Percentiles rank a stretch among this genome's conserved stretches.
Evolutionary conservation across 306 rosid species (phyloP).

Genomic region (Bauhinia variegata): DNA sequence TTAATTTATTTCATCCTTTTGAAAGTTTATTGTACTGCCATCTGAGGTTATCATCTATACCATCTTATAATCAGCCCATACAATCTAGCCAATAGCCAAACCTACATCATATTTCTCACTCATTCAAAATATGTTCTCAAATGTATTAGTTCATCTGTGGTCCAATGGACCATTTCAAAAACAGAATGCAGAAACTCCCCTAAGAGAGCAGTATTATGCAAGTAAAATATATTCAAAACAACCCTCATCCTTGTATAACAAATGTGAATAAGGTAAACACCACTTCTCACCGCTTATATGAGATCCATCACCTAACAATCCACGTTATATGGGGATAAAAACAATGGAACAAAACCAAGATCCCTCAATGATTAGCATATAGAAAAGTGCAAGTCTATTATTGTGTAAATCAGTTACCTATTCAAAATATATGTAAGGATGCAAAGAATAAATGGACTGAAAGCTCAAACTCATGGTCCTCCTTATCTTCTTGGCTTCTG

Average conservation of each 20-base stretch:
- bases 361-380: too few species aligned
- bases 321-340: background rate
- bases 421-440: background rate
- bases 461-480: constrained; percentile 1
- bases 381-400: constrained; percentile 2
- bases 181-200: background rate
- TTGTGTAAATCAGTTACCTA: background rate
- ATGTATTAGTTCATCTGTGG: background rate
- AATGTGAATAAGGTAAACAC: too few species aligned
- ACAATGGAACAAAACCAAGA: too few species aligned
- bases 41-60: constrained; percentile 15
- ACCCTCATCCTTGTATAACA: too few species aligned
- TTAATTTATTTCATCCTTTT: constrained; percentile 13
- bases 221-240: too few species aligned
- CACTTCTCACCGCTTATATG: too few species aligned
- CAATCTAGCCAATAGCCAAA: constrained; percentile 8
- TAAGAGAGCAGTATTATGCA: constrained; percentile 8
- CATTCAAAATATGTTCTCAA: constrained; percentile 13
- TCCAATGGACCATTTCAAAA: background rate
- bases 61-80: background rate
- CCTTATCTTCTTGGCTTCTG: background rate
- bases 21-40: constrained; percentile 15
- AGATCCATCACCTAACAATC: background rate
- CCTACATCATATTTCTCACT: constrained; percentile 25
- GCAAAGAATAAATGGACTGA: background rate